Evolutionary conservation across 352 stramenopile genomes (phyloP).

Genomic region (Vaucheria bursata): DNA sequence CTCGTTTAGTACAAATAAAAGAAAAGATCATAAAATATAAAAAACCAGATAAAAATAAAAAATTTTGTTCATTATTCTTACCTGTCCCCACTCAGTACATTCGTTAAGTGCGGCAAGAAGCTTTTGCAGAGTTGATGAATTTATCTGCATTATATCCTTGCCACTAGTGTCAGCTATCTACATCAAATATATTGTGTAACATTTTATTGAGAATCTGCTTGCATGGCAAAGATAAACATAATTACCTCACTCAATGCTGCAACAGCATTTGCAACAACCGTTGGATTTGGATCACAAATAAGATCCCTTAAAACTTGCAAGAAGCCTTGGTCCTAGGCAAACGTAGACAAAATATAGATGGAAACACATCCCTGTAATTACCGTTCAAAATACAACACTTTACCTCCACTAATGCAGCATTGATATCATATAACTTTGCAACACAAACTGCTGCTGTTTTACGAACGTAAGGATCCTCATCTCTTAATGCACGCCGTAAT

Average conservation of each 20-base stretch:
- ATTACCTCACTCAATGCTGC: conserved; percentile 69
- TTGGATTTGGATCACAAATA: conserved; percentile 92
- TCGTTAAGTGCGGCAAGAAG: conserved; percentile 95
- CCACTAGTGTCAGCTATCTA: conserved; percentile 93
- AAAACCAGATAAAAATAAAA: too few species aligned
- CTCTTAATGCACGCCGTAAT: conserved; percentile 79
- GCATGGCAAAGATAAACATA: too few species aligned
- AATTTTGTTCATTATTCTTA: too few species aligned
- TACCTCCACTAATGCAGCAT: conserved; percentile 81
- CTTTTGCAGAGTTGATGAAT: conserved; percentile 91
- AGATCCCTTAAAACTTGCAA: conserved; percentile 91
- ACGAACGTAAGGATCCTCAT: conserved; percentile 94
- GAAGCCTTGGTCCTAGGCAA: conserved; percentile 76
- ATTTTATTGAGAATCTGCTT: too few species aligned
- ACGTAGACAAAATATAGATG: too few species aligned
- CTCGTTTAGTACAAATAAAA: too few species aligned
- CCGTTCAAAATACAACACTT: conserved; percentile 57
- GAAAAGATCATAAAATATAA: too few species aligned
- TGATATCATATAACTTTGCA: conserved; percentile 99
- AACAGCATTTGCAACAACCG: conserved; percentile 96
- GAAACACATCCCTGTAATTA: conserved; percentile 66
- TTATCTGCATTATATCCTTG: conserved; percentile 87
- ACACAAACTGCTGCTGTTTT: conserved; percentile 99
- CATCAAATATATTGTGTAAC: too few species aligned
- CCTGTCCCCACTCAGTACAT: conserved; percentile 98